A percentile compares a stretch with the other conserved stretches of the same genome.
Evolutionary conservation across 768 basidiomycete genomes (phyloP).

Genomic region (Jaapia argillacea): DNA sequence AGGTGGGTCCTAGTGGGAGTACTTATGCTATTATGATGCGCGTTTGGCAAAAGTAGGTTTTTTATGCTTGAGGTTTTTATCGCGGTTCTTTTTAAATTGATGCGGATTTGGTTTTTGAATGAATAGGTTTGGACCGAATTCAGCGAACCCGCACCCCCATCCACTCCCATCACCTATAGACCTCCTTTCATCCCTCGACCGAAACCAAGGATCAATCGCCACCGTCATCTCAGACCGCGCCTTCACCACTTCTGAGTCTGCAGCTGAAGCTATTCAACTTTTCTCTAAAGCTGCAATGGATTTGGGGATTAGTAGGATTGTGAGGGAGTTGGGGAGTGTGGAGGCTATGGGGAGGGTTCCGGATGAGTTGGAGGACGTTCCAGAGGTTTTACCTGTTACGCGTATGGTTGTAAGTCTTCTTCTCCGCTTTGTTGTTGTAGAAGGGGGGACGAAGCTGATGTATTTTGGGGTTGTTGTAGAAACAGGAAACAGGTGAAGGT

Average conservation of each 20-base stretch:
- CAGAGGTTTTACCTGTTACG: constrained; percentile 53
- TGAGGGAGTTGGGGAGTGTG: constrained; percentile 47
- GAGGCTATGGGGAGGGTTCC: constrained; percentile 31
- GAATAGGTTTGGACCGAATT: constrained; percentile 7
- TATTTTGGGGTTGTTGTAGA: constrained; percentile 7
- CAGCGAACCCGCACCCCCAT: constrained; percentile 7
- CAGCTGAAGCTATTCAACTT: constrained; percentile 39
- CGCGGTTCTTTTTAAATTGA: too few species aligned
- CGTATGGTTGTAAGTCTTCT: constrained; percentile 25
- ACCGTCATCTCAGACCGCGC: constrained; percentile 48
- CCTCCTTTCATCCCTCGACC: constrained; percentile 35
- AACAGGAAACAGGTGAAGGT: constrained; percentile 13
- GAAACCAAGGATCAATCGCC: constrained; percentile 38
- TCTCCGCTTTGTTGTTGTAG: not conserved
- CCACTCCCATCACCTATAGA: constrained; percentile 9
- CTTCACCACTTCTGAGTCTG: constrained; percentile 45
- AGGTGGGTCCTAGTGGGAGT: constrained; percentile 36
- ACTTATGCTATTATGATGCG: constrained; percentile 68
- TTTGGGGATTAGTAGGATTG: constrained; percentile 35
- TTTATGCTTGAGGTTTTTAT: too few species aligned
- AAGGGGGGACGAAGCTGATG: constrained; percentile 2
- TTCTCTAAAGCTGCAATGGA: constrained; percentile 55
- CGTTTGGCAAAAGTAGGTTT: constrained; percentile 40
- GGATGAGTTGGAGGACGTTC: constrained; percentile 41
- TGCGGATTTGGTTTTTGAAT: too few species aligned